Evolutionary conservation across 2,329 filamentous ascomycete genomes (phyloP).

Genomic region (Cladosporium sp.): DNA sequence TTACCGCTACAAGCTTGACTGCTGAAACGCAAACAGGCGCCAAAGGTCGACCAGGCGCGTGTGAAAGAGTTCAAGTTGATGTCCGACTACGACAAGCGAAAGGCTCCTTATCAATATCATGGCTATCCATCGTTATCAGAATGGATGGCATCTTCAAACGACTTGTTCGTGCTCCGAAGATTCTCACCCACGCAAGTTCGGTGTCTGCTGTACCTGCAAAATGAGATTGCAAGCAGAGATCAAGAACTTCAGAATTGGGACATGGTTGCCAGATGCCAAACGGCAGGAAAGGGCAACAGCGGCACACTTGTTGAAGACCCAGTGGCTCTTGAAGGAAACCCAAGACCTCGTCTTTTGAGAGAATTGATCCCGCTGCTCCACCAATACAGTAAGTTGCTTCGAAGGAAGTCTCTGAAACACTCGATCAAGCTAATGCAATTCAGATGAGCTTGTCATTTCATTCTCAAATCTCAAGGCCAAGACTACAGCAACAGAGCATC

Average conservation of each 20-base stretch:
- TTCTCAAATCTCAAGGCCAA: conserved; percentile 1
- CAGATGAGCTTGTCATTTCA: conserved; percentile 11
- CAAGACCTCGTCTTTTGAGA: background rate
- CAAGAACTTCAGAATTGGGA: conserved; percentile 11
- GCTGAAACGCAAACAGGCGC: no score
- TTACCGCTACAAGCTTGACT: no score
- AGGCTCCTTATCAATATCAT: conserved; percentile 12
- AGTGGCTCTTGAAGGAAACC: background rate
- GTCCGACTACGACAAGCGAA: background rate
- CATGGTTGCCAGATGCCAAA: background rate
- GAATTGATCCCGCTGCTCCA: conserved; percentile 11
- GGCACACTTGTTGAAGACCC: background rate
- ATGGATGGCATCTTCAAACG: conserved; percentile 14
- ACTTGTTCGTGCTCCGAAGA: conserved; percentile 16
- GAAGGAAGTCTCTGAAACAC: background rate
- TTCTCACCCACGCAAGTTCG: conserved; percentile 13
- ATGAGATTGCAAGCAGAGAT: conserved; percentile 12
- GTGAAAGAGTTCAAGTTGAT: no score
- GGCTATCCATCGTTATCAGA: conserved; percentile 14
- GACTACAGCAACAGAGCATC: background rate
- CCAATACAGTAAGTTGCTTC: conserved; percentile 12
- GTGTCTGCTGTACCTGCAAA: conserved; percentile 14
- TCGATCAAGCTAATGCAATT: background rate
- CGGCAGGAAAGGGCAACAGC: background rate
- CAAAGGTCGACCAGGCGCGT: no score